Percentiles rank a stretch among this genome's conserved stretches.
These are phyloP conservation scores for Simmondsia chinensis DNA, from an alignment of 148 eudicot genomes.

Conservation along the genomic window DNA sequence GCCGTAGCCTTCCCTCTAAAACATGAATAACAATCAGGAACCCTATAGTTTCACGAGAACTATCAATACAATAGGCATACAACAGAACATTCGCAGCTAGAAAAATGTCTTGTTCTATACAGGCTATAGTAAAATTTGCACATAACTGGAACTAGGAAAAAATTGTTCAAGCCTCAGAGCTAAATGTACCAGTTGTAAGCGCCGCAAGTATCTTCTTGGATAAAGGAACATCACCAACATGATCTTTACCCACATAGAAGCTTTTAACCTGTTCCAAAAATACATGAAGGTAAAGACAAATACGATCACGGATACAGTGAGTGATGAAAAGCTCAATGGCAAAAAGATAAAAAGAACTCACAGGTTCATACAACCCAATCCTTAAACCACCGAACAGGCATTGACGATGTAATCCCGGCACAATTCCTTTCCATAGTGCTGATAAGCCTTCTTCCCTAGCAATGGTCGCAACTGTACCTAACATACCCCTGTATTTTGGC, in stretches of 20 bases:
- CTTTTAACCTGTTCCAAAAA: constrained; percentile 50
- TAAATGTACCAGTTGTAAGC: constrained; percentile 94
- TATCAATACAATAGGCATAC: not conserved
- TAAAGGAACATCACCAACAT: constrained; percentile 90
- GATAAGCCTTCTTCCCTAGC: constrained; percentile 85
- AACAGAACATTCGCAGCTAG: too few species aligned
- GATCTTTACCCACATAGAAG: constrained; percentile 77
- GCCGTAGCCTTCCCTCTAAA: too few species aligned
- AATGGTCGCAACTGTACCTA: constrained; percentile 89
- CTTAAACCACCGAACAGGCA: constrained; percentile 89
- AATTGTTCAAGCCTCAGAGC: too few species aligned
- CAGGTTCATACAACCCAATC: constrained; percentile 95
- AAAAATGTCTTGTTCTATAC: too few species aligned
- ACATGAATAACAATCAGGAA: too few species aligned
- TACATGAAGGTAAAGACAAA: too few species aligned
- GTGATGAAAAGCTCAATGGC: too few species aligned
- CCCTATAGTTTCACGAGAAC: too few species aligned
- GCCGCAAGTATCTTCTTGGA: constrained; percentile 89
- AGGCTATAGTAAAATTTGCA: too few species aligned
- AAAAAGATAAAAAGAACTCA: constrained; percentile 29
- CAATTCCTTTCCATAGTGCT: constrained; percentile 94
- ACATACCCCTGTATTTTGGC: constrained; percentile 81
- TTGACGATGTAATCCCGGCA: constrained; percentile 96
- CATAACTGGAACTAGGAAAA: too few species aligned
- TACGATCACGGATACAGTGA: too few species aligned